Evolutionary conservation across 306 rosid species (phyloP).

Genomic region (Vigna angularis): DNA sequence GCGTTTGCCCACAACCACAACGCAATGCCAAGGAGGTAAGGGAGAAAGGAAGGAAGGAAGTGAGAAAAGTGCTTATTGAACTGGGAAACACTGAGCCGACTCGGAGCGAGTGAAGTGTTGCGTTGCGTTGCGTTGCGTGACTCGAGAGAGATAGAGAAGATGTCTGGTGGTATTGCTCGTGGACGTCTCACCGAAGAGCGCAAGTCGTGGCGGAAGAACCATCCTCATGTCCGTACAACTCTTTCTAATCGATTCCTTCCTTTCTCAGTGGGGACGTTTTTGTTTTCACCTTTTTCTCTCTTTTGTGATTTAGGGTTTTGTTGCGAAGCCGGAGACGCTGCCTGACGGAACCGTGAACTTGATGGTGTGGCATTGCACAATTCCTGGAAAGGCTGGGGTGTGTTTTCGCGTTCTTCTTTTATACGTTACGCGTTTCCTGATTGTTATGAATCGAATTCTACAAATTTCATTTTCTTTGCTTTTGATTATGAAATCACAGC

Average conservation of each 20-base stretch:
- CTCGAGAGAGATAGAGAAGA: background rate
- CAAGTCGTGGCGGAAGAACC: slow-evolving; percentile 94
- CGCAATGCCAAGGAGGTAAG: background rate
- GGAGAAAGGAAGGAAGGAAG: background rate
- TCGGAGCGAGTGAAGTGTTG: slow-evolving; percentile 19
- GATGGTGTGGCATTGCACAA: slow-evolving; percentile 98
- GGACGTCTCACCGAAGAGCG: slow-evolving; percentile 95
- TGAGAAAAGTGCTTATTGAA: background rate
- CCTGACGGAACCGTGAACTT: slow-evolving; percentile 85
- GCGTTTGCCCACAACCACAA: slow-evolving; percentile 13
- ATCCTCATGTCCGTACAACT: slow-evolving; percentile 79
- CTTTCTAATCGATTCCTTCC: background rate
- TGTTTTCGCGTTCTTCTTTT: slow-evolving; percentile 22
- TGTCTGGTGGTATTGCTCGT: slow-evolving; percentile 72
- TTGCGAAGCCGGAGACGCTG: slow-evolving; percentile 88
- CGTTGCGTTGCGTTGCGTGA: slow-evolving; percentile 10
- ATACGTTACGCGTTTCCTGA: slow-evolving; percentile 10
- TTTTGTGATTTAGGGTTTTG: slow-evolving; percentile 74
- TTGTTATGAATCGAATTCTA: background rate
- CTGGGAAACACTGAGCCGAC: background rate
- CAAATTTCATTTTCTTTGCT: background rate
- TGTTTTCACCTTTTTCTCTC: background rate
- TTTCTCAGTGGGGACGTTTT: background rate
- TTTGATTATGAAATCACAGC: background rate
- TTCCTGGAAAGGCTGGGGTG: slow-evolving; percentile 90